Conservation (phyloP, 2,329 filamentous ascomycete species). For the Penicillium corylophilum region DNA sequence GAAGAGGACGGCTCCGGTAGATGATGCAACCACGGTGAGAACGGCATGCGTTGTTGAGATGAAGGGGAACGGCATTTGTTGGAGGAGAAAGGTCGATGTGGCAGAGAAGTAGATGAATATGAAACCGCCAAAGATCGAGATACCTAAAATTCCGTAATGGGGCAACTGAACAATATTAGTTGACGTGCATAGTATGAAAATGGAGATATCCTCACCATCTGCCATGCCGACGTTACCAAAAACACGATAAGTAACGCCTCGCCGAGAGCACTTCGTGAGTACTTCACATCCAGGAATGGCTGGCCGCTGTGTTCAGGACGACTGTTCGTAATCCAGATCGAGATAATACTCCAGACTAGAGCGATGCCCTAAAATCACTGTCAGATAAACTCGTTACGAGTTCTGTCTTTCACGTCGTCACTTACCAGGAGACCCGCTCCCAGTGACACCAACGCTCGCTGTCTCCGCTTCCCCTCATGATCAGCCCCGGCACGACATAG, state of each 20-base stretch:
- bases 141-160: constrained; percentile 39
- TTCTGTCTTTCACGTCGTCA: neutral
- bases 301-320: constrained; percentile 40
- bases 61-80: constrained; percentile 33
- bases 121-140: constrained; percentile 39
- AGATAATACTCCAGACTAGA: constrained; percentile 36
- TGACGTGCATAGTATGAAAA: neutral
- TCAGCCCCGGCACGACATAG: constrained; percentile 23
- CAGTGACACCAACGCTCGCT: constrained; percentile 27
- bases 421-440: constrained; percentile 34
- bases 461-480: constrained; percentile 23
- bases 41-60: constrained; percentile 28
- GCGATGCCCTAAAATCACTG: constrained; percentile 33
- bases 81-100: constrained; percentile 33
- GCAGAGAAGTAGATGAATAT: constrained; percentile 36
- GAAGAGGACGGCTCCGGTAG: constrained; percentile 30
- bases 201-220: constrained; percentile 37
- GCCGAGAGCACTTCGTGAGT: constrained; percentile 40
- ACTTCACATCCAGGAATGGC: constrained; percentile 38
- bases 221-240: constrained; percentile 37
- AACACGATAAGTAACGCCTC: constrained; percentile 36
- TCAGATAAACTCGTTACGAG: constrained; percentile 1
- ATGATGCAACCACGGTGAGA: constrained; percentile 33
- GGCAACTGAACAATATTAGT: constrained; percentile 36
- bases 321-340: constrained; percentile 34